These are phyloP conservation scores for Scheffersomyces quercinus DNA, from an alignment of 1,139 yeast genomes.

Conservation along the genomic window DNA sequence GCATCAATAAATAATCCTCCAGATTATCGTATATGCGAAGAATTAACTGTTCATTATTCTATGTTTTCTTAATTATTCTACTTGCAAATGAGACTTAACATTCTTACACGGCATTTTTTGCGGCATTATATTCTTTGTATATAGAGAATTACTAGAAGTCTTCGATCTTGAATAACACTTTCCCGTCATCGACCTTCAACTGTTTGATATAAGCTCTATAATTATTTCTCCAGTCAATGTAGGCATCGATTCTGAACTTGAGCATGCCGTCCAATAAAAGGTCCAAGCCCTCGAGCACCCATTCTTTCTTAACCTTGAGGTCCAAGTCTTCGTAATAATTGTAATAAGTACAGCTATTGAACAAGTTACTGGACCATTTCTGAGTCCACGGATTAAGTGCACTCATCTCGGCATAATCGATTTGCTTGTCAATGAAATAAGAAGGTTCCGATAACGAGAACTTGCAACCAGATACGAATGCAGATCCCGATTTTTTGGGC, in stretches of 20 bases:
- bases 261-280: slow-evolving; percentile 29
- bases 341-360: slow-evolving; percentile 28
- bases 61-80: too few relatives aligned
- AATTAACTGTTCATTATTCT: too few relatives aligned
- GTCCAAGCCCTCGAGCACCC: slow-evolving; percentile 38
- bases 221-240: slow-evolving; percentile 41
- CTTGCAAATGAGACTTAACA: too few relatives aligned
- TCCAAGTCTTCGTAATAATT: slow-evolving; percentile 39
- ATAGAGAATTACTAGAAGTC: slow-evolving; percentile 24
- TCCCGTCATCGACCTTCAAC: slow-evolving; percentile 34
- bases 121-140: too few relatives aligned
- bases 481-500: slow-evolving; percentile 35
- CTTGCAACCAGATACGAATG: slow-evolving; percentile 41
- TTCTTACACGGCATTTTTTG: too few relatives aligned
- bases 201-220: slow-evolving; percentile 26
- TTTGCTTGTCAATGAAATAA: slow-evolving; percentile 33
- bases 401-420: slow-evolving; percentile 20
- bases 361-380: slow-evolving; percentile 38
- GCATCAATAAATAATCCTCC: too few relatives aligned
- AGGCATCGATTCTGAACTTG: slow-evolving; percentile 32
- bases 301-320: slow-evolving; percentile 24
- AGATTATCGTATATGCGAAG: too few relatives aligned
- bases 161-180: slow-evolving; percentile 39
- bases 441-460: slow-evolving; percentile 33
- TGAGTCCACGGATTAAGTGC: slow-evolving; percentile 35